Conservation (phyloP, 495 filamentous ascomycete species). For the Pyronema omphalodes region DNA sequence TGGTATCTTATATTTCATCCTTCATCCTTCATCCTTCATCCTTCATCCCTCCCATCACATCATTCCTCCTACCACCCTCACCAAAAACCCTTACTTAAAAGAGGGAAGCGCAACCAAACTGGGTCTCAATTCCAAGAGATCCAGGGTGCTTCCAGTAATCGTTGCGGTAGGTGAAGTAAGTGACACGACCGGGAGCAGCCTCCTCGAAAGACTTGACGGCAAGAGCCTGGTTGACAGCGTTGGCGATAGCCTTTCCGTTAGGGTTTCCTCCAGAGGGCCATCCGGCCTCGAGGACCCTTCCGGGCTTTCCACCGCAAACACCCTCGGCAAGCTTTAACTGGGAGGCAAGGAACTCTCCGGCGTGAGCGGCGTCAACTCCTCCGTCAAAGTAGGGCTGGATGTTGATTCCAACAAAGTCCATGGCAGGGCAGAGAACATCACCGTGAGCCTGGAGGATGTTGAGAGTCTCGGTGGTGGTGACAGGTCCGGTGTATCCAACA, state of each 20-base stretch:
- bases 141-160: constrained; percentile 69
- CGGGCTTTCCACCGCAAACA: constrained; percentile 46
- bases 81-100: constrained; percentile 27
- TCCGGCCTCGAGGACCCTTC: constrained; percentile 71
- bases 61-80: no score
- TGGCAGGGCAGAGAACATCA: constrained; percentile 41
- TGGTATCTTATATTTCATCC: no score
- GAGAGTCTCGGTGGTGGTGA: constrained; percentile 77
- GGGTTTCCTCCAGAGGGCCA: constrained; percentile 57
- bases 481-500: constrained; percentile 49
- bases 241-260: constrained; percentile 56
- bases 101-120: constrained; percentile 47
- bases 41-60: no score
- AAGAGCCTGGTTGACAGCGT: constrained; percentile 42
- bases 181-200: constrained; percentile 37
- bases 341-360: constrained; percentile 51
- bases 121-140: constrained; percentile 53
- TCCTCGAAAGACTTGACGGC: constrained; percentile 49
- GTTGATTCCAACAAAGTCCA: constrained; percentile 69
- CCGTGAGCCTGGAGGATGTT: constrained; percentile 43
- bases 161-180: constrained; percentile 64
- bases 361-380: constrained; percentile 36
- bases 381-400: constrained; percentile 90
- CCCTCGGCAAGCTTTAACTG: constrained; percentile 47
- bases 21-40: no score